phyloP scores from a whole-genome alignment of 805 yeast species.

The Lipomyces japonicus region DNA sequence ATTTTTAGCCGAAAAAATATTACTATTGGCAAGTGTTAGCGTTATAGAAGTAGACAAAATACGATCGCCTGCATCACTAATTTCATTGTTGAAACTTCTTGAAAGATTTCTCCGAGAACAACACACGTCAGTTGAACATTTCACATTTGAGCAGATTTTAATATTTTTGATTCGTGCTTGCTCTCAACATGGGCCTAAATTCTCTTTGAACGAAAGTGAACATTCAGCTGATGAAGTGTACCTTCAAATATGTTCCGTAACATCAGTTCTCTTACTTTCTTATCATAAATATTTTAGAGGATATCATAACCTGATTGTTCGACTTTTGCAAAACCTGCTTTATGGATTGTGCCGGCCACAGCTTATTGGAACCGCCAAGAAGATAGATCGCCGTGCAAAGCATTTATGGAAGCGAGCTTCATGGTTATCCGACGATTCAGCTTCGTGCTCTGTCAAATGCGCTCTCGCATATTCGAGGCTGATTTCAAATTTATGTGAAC shows the following conservation, averaged over 20 bases:
- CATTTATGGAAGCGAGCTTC: slow-evolving; percentile 17
- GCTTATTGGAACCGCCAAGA: slow-evolving; percentile 11
- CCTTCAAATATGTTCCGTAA: slow-evolving; percentile 43
- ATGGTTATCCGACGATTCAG: slow-evolving; percentile 8
- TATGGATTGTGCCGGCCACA: slow-evolving; percentile 41
- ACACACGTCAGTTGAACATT: slow-evolving; percentile 62
- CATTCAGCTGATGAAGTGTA: slow-evolving; percentile 38
- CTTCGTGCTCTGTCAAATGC: slow-evolving; percentile 9
- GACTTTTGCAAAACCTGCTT: slow-evolving; percentile 50
- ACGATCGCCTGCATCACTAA: slow-evolving; percentile 25
- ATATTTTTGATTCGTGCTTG: slow-evolving; percentile 39
- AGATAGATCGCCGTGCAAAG: not conserved
- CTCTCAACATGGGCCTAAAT: slow-evolving; percentile 29
- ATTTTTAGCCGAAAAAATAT: slow-evolving; percentile 1
- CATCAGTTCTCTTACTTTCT: slow-evolving; percentile 59
- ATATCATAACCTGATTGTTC: slow-evolving; percentile 65
- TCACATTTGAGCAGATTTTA: slow-evolving; percentile 55
- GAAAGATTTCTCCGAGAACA: slow-evolving; percentile 47
- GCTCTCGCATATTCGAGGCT: slow-evolving; percentile 22
- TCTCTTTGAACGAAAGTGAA: slow-evolving; percentile 15
- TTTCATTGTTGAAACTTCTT: slow-evolving; percentile 37
- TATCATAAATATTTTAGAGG: slow-evolving; percentile 68
- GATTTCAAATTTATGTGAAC: slow-evolving; percentile 20
- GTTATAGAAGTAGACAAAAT: slow-evolving; percentile 32
- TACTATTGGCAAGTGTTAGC: slow-evolving; percentile 4